Evolutionary conservation across 371 early-diverging fungal species (phyloP).

Genomic region (Gilbertella persicaria): DNA sequence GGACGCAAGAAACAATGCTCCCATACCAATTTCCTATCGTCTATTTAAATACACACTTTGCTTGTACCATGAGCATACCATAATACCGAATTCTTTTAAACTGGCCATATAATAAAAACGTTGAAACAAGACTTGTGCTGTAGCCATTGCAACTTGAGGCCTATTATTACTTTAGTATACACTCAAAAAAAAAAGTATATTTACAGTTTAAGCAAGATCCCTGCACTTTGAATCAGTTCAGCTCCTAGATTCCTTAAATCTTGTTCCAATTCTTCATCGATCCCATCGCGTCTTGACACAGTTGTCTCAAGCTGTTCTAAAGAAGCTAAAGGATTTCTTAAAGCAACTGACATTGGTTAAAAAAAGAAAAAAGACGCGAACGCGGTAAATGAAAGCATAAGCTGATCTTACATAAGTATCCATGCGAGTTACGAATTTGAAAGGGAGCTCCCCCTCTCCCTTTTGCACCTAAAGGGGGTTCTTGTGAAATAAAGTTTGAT

Average conservation of each 20-base stretch:
- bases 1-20: conserved; percentile 84
- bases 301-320: conserved; percentile 66
- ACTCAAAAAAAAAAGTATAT: not conserved
- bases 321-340: conserved; percentile 75
- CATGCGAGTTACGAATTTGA: too few species aligned
- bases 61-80: too few species aligned
- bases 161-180: conserved; percentile 37
- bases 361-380: not conserved
- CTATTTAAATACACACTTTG: too few species aligned
- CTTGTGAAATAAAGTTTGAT: too few species aligned
- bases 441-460: too few species aligned
- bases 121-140: conserved; percentile 93
- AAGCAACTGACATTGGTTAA: conserved; percentile 39
- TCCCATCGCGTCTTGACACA: conserved; percentile 71
- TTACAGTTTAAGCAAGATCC: conserved; percentile 83
- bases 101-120: conserved; percentile 88
- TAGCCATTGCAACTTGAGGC: conserved; percentile 93
- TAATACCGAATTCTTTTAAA: conserved; percentile 66
- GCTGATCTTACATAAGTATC: too few species aligned
- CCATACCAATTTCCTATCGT: conserved; percentile 83
- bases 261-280: conserved; percentile 69
- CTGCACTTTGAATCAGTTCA: conserved; percentile 83
- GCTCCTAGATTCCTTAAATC: conserved; percentile 78
- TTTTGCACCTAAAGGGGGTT: too few species aligned
- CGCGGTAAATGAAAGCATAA: not conserved